Evolutionary conservation across 768 basidiomycete genomes (phyloP), one percentile per base, ranked within the genome.

Genomic region (Boletus reticuloceps): DNA sequence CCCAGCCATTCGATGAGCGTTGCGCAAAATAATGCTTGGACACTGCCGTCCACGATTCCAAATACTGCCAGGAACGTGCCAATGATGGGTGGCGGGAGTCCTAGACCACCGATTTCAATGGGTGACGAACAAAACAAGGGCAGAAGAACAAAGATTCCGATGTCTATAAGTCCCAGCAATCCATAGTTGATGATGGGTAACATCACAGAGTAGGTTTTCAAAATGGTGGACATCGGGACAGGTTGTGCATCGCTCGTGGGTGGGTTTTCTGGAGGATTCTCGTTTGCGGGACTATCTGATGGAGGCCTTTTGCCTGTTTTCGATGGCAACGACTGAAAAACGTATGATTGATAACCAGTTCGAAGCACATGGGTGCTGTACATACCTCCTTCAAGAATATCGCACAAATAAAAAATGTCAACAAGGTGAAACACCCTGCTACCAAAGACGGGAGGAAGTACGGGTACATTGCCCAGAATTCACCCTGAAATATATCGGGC

Each of bases 71-170:
- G 61, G 47, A 63, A 66, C 27, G 63, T 63, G 3, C 81, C 80
- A 25, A 82, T 82, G 13, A 53, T 54, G 16, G 69, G 63, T 3
- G 80, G 77, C 1, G 68, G 34, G 8, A 81, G 64, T 14, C 72
- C 75, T 27, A 79, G 64, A 2, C 80, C 79, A 14, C 79, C 79
- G 6, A 75, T 64, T 25, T 65, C 65, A 25, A 75, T 62, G 1
- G 82, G 76, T 6, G 76, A 74, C 29, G 77, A 68, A 49, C 74
- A 74, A 61, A 82, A 77, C 37, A 82, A 65, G 1, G 82, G 81
- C 1, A 72, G 31, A 16, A 84, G 68, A 16, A 72, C 74, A 20
- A 62, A 47, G 47, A 74, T 53, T 6, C 72, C 64, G 32, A 78
- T 75, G 32, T 80, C 78, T 12, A 77, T 61, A 20, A 84, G 73